Evolutionary conservation across 371 early-diverging fungal species (phyloP).

Genomic region (Apophysomyces ossiformis): DNA sequence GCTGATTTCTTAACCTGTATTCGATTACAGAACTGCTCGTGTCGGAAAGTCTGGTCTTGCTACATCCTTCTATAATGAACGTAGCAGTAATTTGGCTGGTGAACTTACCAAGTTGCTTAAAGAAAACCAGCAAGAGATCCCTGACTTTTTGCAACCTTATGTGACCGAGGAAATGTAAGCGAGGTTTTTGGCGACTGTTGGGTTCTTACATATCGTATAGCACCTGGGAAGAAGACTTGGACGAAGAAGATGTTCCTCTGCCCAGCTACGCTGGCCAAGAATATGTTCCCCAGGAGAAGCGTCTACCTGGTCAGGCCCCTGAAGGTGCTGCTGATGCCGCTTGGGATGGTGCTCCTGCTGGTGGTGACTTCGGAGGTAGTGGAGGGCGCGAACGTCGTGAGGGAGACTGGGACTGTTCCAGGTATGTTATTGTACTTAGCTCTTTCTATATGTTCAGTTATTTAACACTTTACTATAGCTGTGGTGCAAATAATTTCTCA

Average conservation of each 20-base stretch:
- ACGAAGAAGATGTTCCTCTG: conserved; percentile 45
- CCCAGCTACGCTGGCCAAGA: conserved; percentile 56
- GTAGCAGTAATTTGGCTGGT: conserved; percentile 87
- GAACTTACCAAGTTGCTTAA: conserved; percentile 87
- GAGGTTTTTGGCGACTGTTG: background rate
- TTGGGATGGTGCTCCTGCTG: conserved; percentile 31
- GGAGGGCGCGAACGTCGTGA: conserved; percentile 23
- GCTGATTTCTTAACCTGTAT: background rate
- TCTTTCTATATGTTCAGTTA: conserved; percentile 21
- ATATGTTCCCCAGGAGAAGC: conserved; percentile 44
- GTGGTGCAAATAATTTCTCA: conserved; percentile 42
- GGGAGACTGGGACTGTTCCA: conserved; percentile 44
- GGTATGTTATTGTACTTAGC: conserved; percentile 32
- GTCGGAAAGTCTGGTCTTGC: conserved; percentile 93
- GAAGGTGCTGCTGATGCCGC: conserved; percentile 37
- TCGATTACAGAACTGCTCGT: conserved; percentile 78
- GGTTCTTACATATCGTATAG: conserved; percentile 4
- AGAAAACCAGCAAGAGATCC: conserved; percentile 56
- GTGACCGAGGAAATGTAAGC: conserved; percentile 42
- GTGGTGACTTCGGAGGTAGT: conserved; percentile 18
- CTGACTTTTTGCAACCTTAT: conserved; percentile 69
- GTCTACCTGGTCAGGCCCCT: conserved; percentile 34
- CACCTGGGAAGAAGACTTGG: conserved; percentile 52
- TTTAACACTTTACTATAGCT: conserved; percentile 25
- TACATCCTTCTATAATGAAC: conserved; percentile 97